Base-by-base conservation (phyloP, 805 yeast species). In the Metschnikowia rubicola region DNA sequence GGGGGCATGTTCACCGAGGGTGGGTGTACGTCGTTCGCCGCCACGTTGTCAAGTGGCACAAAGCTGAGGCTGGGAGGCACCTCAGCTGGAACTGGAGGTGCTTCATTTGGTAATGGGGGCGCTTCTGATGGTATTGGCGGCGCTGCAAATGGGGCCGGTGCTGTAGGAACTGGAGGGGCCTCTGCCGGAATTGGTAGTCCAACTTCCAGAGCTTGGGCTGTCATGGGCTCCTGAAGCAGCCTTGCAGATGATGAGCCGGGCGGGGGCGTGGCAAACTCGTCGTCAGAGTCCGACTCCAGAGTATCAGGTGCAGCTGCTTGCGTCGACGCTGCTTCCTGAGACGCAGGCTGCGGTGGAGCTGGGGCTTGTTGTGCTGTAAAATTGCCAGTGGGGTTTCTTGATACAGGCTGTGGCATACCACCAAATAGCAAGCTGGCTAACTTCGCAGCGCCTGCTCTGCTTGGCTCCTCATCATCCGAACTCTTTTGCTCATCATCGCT, bases 361-460 rank as follows among this genome's bases (percentile, higher is more conserved):
- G 35, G n/a, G n/a, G 33, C n/a, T 30, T n/a, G n/a, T n/a, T 30
- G 33, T 30, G n/a, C 38, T 15, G 35, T 26, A n/a, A 38, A 39
- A 19, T 38, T 45, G 2, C 55, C 57, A 8, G 57, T 54, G 12
- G 55, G 43, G 13, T 41, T 51, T 36, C 60, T 57, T 9, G 60
- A 50, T 26, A 66, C 60, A 26, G 75, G 72, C 46, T 70, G 72
- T 10, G 74, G 62, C 71, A 73, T 70, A 5, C 81, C 81, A 1
- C 78, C 77, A 60, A 79, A 79, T 43, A 79, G 62, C 60, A 79
- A 64, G 40, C 74, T 75, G 1, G 84, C 84, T 43, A 79, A 64
- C 43, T 78, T 78, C 2, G 82, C 81, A 35, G 82, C 83, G 35
- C 80, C 82, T 0, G 76, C 74, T 41, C 75, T 64, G 46, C 75